Conservation (phyloP, 2,329 filamentous ascomycete genomes). For the Colletotrichum sojae region DNA sequence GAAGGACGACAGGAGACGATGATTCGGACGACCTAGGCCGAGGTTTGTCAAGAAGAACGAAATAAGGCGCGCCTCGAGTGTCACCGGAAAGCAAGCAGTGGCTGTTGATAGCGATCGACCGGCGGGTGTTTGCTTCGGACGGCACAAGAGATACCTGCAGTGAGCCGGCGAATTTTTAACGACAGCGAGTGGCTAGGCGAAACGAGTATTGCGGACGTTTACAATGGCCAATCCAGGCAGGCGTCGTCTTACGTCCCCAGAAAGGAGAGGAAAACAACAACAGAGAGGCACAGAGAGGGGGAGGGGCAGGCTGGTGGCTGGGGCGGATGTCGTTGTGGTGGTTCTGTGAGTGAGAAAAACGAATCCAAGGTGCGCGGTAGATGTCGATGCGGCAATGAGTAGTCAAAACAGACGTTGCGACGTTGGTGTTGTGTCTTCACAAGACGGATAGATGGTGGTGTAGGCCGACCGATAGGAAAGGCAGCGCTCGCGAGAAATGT, state of each 20-base stretch:
- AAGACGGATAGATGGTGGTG: slow-evolving; percentile 2
- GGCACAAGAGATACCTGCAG: slow-evolving; percentile 29
- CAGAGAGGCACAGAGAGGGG: not conserved
- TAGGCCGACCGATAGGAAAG: not conserved
- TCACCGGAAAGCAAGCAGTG: slow-evolving; percentile 16
- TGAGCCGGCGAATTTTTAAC: slow-evolving; percentile 10
- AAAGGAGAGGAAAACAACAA: not conserved
- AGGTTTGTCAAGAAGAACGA: slow-evolving; percentile 35
- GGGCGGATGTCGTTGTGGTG: not conserved
- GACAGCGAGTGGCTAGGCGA: slow-evolving; percentile 5
- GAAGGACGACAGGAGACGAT: slow-evolving; percentile 37
- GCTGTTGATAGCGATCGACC: slow-evolving; percentile 23
- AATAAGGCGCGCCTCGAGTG: slow-evolving; percentile 27
- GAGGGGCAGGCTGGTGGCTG: not conserved
- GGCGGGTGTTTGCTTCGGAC: slow-evolving; percentile 19
- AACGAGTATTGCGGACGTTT: not conserved
- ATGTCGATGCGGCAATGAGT: not conserved
- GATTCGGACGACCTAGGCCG: slow-evolving; percentile 4
- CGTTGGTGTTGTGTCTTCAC: not conserved
- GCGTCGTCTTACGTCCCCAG: not conserved
- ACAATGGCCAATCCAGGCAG: not conserved
- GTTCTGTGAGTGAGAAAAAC: not conserved
- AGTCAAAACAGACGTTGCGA: not conserved
- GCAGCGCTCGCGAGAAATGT: slow-evolving; percentile 6
- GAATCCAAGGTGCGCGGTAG: not conserved